Conservation (phyloP, 1,284 basidiomycete species). For the Tylopilus orsonianus region DNA sequence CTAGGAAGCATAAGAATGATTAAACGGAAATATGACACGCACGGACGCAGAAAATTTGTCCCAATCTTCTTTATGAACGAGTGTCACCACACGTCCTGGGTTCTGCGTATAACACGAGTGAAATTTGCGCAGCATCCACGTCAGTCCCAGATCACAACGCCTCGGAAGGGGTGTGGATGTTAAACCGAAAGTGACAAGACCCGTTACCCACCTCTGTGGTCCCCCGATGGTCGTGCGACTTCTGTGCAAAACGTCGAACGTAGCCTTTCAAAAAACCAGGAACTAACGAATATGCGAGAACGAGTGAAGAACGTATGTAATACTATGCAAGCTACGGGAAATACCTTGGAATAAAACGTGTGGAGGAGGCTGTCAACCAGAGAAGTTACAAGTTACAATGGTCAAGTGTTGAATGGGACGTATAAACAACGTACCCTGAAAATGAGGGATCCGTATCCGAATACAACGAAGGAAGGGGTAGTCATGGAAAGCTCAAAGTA, state of each 20-base stretch:
- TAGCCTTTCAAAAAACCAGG: constrained; percentile 86
- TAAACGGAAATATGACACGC: constrained; percentile 19
- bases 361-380: constrained; percentile 60
- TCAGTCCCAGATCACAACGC: background rate
- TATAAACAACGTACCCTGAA: constrained; percentile 58
- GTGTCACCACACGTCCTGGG: constrained; percentile 84
- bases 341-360: constrained; percentile 62
- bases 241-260: constrained; percentile 83
- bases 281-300: constrained; percentile 37
- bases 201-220: constrained; percentile 61
- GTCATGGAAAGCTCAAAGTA: constrained; percentile 13
- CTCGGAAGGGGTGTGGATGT: background rate
- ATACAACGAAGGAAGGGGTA: constrained; percentile 54
- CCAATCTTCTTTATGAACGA: constrained; percentile 87
- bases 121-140: background rate
- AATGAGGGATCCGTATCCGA: constrained; percentile 81
- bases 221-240: constrained; percentile 84
- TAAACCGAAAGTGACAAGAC: background rate
- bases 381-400: background rate
- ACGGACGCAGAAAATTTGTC: constrained; percentile 65
- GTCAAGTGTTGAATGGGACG: background rate
- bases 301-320: background rate
- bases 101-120: constrained; percentile 39
- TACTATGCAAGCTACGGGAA: background rate
- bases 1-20: background rate